phyloP scores from a whole-genome alignment of 495 filamentous ascomycete genomes.

The Penicillium paxilli region DNA sequence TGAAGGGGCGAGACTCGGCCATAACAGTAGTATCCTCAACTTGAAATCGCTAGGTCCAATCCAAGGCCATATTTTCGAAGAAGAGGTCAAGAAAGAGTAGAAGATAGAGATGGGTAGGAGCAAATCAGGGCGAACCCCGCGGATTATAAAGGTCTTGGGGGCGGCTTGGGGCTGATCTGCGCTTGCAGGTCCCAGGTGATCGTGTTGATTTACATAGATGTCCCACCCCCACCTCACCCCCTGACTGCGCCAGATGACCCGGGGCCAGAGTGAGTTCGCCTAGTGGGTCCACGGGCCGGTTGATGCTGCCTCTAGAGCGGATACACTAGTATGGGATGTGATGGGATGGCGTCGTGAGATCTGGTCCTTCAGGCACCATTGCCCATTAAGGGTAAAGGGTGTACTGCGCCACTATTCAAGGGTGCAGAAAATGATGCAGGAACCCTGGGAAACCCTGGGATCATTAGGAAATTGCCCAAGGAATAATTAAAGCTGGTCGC shows the following conservation, averaged over 20 bases:
- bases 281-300: neutral
- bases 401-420: neutral
- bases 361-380: neutral
- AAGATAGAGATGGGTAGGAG: neutral
- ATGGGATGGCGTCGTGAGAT: neutral
- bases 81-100: neutral
- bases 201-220: neutral
- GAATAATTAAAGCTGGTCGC: neutral
- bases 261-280: neutral
- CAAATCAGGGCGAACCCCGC: neutral
- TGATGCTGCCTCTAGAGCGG: neutral
- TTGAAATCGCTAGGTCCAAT: too few relatives aligned
- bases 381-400: neutral
- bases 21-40: constrained; percentile 12
- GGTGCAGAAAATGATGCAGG: constrained; percentile 13
- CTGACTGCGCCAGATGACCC: constrained; percentile 23
- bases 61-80: constrained; percentile 1
- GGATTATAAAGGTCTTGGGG: neutral
- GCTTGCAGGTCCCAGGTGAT: constrained; percentile 12
- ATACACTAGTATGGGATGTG: neutral
- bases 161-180: neutral
- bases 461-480: too few relatives aligned
- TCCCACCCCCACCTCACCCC: too few relatives aligned
- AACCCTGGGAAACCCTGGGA: constrained; percentile 9
- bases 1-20: constrained; percentile 43